phyloP scores from a whole-genome alignment of 768 basidiomycete species.

The Auricularia sp. region DNA sequence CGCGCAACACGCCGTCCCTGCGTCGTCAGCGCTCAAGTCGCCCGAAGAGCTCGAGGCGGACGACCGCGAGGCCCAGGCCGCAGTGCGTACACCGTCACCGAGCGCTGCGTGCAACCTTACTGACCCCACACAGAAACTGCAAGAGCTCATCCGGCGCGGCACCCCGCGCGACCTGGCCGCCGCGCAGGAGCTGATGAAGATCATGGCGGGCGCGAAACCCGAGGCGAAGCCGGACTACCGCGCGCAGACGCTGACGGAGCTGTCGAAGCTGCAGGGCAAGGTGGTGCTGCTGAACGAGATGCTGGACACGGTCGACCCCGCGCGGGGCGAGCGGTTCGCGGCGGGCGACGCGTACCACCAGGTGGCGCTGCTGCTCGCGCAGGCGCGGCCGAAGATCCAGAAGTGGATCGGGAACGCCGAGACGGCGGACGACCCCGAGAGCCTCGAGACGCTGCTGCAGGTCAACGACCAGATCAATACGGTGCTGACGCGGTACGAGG shows the following conservation, averaged over 20 bases:
- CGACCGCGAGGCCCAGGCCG: slow-evolving; percentile 88
- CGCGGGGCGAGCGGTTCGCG: slow-evolving; percentile 67
- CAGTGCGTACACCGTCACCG: slow-evolving; percentile 28
- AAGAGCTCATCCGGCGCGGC: slow-evolving; percentile 92
- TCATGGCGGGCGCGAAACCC: slow-evolving; percentile 89
- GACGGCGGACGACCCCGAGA: slow-evolving; percentile 63
- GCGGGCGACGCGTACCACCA: slow-evolving; percentile 95
- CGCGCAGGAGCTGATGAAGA: slow-evolving; percentile 96
- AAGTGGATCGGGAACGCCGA: slow-evolving; percentile 90
- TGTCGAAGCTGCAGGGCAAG: slow-evolving; percentile 91
- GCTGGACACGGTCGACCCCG: slow-evolving; percentile 79
- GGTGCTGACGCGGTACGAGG: slow-evolving; percentile 81
- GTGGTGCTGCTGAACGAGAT: slow-evolving; percentile 95
- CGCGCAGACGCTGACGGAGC: slow-evolving; percentile 76
- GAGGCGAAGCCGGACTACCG: slow-evolving; percentile 92
- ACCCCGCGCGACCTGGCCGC: slow-evolving; percentile 91
- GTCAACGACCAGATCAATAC: slow-evolving; percentile 98
- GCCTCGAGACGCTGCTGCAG: slow-evolving; percentile 85
- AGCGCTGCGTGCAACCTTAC: no score
- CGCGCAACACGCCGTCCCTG: slow-evolving; percentile 17
- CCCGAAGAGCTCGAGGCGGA: slow-evolving; percentile 95
- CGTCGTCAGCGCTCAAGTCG: slow-evolving; percentile 59
- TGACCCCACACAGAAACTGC: slow-evolving; percentile 53
- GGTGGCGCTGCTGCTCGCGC: slow-evolving; percentile 72
- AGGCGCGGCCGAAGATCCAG: slow-evolving; percentile 88